Evolutionary conservation across 2,329 filamentous ascomycete genomes (phyloP).

Genomic region (Aspergillus nomiae): DNA sequence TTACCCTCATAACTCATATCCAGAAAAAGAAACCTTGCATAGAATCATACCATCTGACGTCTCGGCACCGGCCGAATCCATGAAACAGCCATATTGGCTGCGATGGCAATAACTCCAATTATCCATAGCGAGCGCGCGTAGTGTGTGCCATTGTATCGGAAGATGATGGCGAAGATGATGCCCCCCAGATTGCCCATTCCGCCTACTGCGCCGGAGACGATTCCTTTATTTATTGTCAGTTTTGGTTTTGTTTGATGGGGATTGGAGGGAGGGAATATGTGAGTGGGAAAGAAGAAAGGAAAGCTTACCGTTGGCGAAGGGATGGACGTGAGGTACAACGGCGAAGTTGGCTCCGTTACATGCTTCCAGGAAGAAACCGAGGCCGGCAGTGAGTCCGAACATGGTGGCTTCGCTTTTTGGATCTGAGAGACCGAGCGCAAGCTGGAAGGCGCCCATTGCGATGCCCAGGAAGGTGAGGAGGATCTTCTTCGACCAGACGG

Average conservation of each 20-base stretch:
- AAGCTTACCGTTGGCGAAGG: conserved; percentile 70
- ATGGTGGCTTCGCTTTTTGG: conserved; percentile 64
- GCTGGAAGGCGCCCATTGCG: conserved; percentile 59
- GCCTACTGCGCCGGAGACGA: conserved; percentile 76
- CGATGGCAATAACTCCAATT: conserved; percentile 75
- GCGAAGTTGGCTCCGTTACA: conserved; percentile 86
- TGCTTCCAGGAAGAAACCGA: conserved; percentile 81
- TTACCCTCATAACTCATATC: background rate
- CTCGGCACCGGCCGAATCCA: conserved; percentile 65
- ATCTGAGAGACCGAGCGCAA: conserved; percentile 66
- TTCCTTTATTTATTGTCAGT: conserved; percentile 34
- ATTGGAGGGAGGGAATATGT: no score
- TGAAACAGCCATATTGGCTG: conserved; percentile 64
- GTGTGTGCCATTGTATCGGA: conserved; percentile 69
- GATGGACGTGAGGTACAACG: conserved; percentile 83
- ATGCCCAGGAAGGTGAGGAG: conserved; percentile 60
- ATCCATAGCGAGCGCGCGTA: conserved; percentile 78
- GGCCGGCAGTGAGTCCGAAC: conserved; percentile 74
- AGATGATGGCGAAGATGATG: conserved; percentile 80
- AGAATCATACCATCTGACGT: conserved; percentile 43
- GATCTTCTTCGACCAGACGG: conserved; percentile 66
- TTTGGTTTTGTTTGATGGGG: background rate
- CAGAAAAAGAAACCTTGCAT: background rate
- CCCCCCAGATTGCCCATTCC: conserved; percentile 83
- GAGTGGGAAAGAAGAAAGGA: background rate